Base-by-base conservation (phyloP, 495 filamentous ascomycete genomes). In the Glutinoglossum americanum region DNA sequence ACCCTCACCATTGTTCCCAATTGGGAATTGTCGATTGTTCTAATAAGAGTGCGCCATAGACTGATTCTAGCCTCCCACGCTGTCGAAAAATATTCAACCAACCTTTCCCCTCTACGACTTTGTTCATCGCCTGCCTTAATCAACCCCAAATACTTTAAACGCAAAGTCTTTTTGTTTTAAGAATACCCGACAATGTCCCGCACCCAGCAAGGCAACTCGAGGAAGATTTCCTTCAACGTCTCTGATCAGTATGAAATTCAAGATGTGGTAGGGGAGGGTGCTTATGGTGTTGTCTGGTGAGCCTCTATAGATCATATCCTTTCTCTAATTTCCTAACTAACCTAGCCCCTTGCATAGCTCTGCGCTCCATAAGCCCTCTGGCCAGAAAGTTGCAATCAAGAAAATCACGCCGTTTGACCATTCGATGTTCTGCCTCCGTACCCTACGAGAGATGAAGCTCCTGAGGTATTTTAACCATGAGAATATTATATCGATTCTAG, bases 191-290 rank as follows among this genome's bases (percentile, higher is more conserved):
- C 23, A n/a, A 53, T 53, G 49, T 53, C 49, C 28, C 49, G 49
- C 9, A 53, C 1, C 49, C 56, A 58, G 56, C 56, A 45, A 48
- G 62, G 64, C 60, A 65, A 66, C 59, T 94, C 92, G 64, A 79
- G 93, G 60, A 99, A 97, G 80, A 99, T 99, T 68, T 95, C 89
- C 48, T 99, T 99, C 80, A 99, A 99, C 65, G 93, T 99, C 47
- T 94, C 88, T 62, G 93, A 99, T 66, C 93, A 99, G 71, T 99
- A 99, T 69, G 93, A 97, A 63, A 97, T 99, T 61, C 89, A 94
- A 67, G 93, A 99, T 80, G 93, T 99, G 41, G 93, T 99, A 51
- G 93, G 93, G 57, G 93, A 99, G 70, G 93, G 93, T 63, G 93
- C 93, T 61, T 99, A 99, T 65, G 93, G 93, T 66, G 93, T 99